Evolutionary conservation across 331 rosid genomes (phyloP).

Genomic region (Prunus yedoensis): DNA sequence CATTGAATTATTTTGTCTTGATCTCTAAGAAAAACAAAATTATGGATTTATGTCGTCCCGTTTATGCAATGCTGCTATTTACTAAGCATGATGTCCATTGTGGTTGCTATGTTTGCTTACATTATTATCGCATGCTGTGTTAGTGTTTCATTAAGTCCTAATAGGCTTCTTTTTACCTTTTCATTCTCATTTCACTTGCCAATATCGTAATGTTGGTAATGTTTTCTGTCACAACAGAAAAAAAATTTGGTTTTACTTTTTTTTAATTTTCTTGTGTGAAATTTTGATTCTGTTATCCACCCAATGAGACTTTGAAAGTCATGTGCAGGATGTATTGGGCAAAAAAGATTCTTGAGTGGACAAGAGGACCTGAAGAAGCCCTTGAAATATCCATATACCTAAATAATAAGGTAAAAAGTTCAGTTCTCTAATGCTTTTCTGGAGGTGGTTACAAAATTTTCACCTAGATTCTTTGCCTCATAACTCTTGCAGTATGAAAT

Average conservation of each 20-base stretch:
- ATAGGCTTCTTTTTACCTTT: not conserved
- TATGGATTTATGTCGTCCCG: not conserved
- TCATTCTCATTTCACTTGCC: not conserved
- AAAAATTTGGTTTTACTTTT: not conserved
- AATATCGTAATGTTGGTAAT: not conserved
- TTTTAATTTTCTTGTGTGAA: not conserved
- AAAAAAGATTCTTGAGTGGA: slow-evolving; percentile 95
- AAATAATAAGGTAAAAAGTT: slow-evolving; percentile 64
- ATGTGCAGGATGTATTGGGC: slow-evolving; percentile 94
- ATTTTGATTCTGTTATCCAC: not conserved
- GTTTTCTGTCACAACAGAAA: not conserved
- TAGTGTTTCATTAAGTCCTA: not conserved
- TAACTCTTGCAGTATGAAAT: slow-evolving; percentile 63
- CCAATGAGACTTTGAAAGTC: not conserved
- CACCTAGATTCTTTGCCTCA: slow-evolving; percentile 8
- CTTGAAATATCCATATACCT: slow-evolving; percentile 71
- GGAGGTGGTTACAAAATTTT: slow-evolving; percentile 18
- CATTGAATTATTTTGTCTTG: not conserved
- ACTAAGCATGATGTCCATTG: not conserved
- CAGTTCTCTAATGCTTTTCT: not conserved
- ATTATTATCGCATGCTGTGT: not conserved
- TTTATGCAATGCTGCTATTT: not conserved
- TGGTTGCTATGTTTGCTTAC: not conserved
- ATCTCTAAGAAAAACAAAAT: not conserved
- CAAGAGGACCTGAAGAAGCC: slow-evolving; percentile 94